These are phyloP conservation scores for Penicillium herquei DNA, from an alignment of 495 filamentous ascomycete species.

Conservation along the genomic window DNA sequence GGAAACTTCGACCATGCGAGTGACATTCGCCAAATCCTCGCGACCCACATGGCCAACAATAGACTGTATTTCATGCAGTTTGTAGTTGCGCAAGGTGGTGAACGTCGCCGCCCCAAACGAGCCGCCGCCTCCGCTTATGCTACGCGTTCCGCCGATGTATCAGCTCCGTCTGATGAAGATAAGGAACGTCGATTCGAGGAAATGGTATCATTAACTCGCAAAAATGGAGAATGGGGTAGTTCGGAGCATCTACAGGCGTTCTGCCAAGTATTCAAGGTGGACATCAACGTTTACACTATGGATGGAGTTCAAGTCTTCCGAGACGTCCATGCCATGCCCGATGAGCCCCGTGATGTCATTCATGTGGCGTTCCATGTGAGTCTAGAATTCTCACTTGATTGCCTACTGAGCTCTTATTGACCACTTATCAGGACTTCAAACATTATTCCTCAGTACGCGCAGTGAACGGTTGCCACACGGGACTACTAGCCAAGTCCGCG, in stretches of 20 bases:
- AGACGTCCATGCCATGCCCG: conserved; percentile 46
- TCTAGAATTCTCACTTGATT: conserved; percentile 2
- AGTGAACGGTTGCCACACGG: conserved; percentile 57
- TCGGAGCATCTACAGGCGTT: conserved; percentile 73
- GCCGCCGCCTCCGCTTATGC: conserved; percentile 45
- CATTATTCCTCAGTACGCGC: conserved; percentile 75
- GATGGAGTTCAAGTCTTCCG: conserved; percentile 42
- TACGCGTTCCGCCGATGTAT: conserved; percentile 36
- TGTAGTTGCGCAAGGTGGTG: conserved; percentile 58
- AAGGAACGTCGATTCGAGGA: conserved; percentile 62
- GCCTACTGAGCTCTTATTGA: not conserved
- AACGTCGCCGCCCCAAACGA: conserved; percentile 62
- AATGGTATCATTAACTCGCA: conserved; percentile 60
- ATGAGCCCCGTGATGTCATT: conserved; percentile 41
- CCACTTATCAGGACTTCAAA: conserved; percentile 49
- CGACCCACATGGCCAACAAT: conserved; percentile 62
- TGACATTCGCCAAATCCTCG: conserved; percentile 58
- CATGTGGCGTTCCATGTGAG: conserved; percentile 76
- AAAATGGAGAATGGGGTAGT: conserved; percentile 65
- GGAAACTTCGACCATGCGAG: conserved; percentile 58
- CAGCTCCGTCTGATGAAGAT: conserved; percentile 51
- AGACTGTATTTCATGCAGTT: conserved; percentile 66
- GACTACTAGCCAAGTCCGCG: conserved; percentile 22
- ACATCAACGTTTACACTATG: conserved; percentile 64
- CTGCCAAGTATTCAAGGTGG: conserved; percentile 56